Evolutionary conservation across 1,284 basidiomycete genomes (phyloP).

Genomic region (Leccinum griseonigrum): DNA sequence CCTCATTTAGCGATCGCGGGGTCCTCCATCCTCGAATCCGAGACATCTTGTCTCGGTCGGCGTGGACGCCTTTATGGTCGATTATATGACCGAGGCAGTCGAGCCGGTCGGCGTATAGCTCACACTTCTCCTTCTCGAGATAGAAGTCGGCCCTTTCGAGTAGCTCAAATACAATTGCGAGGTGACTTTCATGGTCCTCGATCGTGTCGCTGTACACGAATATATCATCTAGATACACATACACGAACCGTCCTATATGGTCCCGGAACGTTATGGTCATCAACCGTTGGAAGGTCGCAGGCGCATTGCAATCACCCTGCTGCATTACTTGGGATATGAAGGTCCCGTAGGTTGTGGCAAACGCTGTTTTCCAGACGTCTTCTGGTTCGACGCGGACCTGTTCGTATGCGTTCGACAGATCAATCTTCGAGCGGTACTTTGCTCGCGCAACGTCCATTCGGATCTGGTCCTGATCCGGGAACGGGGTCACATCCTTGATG

Average conservation of each 20-base stretch:
- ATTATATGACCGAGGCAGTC: too few relatives aligned
- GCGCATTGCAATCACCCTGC: constrained; percentile 35
- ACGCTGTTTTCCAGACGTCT: constrained; percentile 13
- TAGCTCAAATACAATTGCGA: constrained; percentile 23
- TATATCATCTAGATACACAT: background rate
- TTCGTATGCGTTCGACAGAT: constrained; percentile 35
- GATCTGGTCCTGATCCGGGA: constrained; percentile 35
- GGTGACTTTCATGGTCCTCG: constrained; percentile 13
- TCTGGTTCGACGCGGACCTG: constrained; percentile 28
- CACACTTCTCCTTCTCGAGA: background rate
- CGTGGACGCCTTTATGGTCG: too few relatives aligned
- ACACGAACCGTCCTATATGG: constrained; percentile 28
- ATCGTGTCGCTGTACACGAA: background rate
- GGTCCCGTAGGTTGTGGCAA: constrained; percentile 15
- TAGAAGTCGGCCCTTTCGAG: constrained; percentile 28
- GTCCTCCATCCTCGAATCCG: too few relatives aligned
- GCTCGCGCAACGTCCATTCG: constrained; percentile 19
- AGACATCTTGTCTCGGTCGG: too few relatives aligned
- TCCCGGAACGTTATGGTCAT: constrained; percentile 34
- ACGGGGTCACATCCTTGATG: constrained; percentile 28
- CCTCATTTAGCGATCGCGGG: too few relatives aligned
- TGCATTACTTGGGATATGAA: constrained; percentile 32
- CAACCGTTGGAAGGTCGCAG: constrained; percentile 32
- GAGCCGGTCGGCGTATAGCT: too few relatives aligned
- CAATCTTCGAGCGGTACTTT: constrained; percentile 26